These are phyloP conservation scores for Globisporangium solare DNA, from an alignment of 352 stramenopile species.

Conservation along the genomic window DNA sequence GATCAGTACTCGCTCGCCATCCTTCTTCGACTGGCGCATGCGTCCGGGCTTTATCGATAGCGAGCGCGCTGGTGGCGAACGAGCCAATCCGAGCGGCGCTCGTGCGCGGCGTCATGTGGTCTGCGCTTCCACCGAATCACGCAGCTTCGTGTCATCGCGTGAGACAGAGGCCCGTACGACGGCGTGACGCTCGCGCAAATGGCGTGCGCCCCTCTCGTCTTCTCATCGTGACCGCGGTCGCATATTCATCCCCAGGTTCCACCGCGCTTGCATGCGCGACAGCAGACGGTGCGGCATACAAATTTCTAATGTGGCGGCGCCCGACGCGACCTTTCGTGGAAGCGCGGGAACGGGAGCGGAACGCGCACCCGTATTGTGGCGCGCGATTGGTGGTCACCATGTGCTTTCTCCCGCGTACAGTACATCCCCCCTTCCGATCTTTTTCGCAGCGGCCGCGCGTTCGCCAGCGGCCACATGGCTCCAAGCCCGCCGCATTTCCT, in stretches of 20 bases:
- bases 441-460: not conserved
- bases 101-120: not conserved
- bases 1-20: too few species aligned
- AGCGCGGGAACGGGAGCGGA: not conserved
- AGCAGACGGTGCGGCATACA: not conserved
- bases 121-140: too few species aligned
- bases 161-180: too few species aligned
- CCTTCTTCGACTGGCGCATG: too few species aligned
- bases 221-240: too few species aligned
- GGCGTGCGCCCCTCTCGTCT: too few species aligned
- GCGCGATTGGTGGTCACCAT: not conserved
- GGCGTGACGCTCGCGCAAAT: too few species aligned
- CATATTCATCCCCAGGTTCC: too few species aligned
- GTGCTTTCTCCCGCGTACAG: not conserved
- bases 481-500: constrained; percentile 10
- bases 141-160: not conserved
- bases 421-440: not conserved
- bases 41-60: too few species aligned
- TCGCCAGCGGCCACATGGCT: not conserved
- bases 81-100: not conserved
- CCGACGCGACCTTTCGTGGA: not conserved
- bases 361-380: not conserved
- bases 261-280: too few species aligned
- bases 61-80: not conserved
- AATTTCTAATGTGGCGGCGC: not conserved